These are phyloP conservation scores for Fragilaria radians DNA, from an alignment of 108 stramenopile genomes.

Conservation along the genomic window DNA sequence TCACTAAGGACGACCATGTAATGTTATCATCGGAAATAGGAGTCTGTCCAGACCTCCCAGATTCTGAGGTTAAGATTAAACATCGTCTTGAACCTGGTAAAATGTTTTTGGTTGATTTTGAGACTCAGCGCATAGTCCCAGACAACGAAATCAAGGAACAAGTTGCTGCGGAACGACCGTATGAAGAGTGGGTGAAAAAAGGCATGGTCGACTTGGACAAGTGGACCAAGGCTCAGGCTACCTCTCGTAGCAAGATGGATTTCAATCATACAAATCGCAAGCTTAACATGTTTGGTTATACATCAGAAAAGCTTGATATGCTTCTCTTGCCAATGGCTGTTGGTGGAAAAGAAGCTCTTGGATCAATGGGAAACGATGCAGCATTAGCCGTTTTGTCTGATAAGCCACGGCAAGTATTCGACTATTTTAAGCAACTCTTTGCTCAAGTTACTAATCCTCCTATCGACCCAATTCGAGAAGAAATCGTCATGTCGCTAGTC, in stretches of 20 bases:
- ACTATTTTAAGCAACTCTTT: constrained; percentile 99
- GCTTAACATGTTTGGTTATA: constrained; percentile 91
- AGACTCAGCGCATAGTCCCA: constrained; percentile 87
- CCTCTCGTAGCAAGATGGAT: constrained; percentile 46
- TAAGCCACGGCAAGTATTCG: constrained; percentile 86
- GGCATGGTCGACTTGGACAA: constrained; percentile 67
- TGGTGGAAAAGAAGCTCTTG: constrained; percentile 91
- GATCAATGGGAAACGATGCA: constrained; percentile 98
- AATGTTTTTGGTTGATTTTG: constrained; percentile 97
- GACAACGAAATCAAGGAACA: constrained; percentile 96
- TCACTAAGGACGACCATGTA: constrained; percentile 94
- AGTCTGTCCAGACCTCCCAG: constrained; percentile 81
- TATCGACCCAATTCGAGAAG: constrained; percentile 97
- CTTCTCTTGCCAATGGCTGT: constrained; percentile 90
- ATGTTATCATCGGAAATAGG: constrained; percentile 93
- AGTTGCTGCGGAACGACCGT: constrained; percentile 79
- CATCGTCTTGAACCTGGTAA: constrained; percentile 97
- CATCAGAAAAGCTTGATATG: constrained; percentile 91
- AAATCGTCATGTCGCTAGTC: constrained; percentile 96
- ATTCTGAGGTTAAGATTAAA: constrained; percentile 83
- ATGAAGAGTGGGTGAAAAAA: constrained; percentile 86
- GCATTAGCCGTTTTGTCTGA: constrained; percentile 94
- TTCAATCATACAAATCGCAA: constrained; percentile 74
- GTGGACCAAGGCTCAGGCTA: constrained; percentile 47
- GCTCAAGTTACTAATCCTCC: constrained; percentile 98